Evolutionary conservation across 2,329 filamentous ascomycete genomes (phyloP).

Genomic region (Macrophomina phaseolina): DNA sequence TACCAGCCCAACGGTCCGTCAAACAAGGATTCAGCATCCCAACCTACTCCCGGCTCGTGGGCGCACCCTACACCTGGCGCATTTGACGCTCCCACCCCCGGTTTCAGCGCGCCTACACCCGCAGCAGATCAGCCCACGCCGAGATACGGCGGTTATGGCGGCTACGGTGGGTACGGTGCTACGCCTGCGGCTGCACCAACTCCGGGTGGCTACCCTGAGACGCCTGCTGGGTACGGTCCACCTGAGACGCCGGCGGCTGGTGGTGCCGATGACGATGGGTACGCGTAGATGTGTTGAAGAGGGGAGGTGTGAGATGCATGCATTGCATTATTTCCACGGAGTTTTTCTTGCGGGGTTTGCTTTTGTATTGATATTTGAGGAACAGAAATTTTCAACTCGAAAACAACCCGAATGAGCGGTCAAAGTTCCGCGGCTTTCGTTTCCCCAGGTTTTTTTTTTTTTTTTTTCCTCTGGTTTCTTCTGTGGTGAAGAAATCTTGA

Average conservation of each 20-base stretch:
- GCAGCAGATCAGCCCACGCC: slow-evolving; percentile 36
- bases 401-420: background rate
- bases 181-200: slow-evolving; percentile 61
- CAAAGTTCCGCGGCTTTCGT: no score
- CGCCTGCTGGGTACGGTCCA: slow-evolving; percentile 50
- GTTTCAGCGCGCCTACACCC: slow-evolving; percentile 48
- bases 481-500: no score
- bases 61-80: slow-evolving; percentile 43
- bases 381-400: background rate
- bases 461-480: no score
- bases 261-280: slow-evolving; percentile 47
- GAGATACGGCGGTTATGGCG: slow-evolving; percentile 32
- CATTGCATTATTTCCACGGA: background rate
- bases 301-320: background rate
- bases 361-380: slow-evolving; percentile 5
- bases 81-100: slow-evolving; percentile 47
- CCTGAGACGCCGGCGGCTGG: slow-evolving; percentile 64
- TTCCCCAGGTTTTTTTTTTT: no score
- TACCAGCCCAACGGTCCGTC: slow-evolving; percentile 41
- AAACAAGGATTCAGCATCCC: slow-evolving; percentile 30
- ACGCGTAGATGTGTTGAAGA: slow-evolving; percentile 38
- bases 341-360: background rate
- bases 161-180: slow-evolving; percentile 40
- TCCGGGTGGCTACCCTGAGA: slow-evolving; percentile 64
- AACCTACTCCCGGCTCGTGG: slow-evolving; percentile 35